These are phyloP conservation scores for Malus hybrid DNA, from an alignment of 331 rosid genomes.

Conservation along the genomic window DNA sequence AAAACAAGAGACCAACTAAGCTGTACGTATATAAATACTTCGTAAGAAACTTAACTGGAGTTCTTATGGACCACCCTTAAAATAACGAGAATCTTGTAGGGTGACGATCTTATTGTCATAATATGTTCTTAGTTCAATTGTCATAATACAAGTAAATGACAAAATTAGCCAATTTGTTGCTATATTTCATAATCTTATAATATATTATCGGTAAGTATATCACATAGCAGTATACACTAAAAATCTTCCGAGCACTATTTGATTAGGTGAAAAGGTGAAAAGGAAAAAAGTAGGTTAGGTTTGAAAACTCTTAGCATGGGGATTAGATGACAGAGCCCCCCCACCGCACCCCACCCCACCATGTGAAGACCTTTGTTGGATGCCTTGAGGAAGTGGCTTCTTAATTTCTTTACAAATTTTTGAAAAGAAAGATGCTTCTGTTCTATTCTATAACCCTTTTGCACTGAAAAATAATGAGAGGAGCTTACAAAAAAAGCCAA, in stretches of 20 bases:
- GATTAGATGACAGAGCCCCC: slow-evolving; percentile 15
- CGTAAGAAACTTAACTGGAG: slow-evolving; percentile 3
- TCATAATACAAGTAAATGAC: too few species aligned
- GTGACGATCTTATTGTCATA: too few species aligned
- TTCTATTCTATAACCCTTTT: neutral
- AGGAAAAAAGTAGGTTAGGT: slow-evolving; percentile 19
- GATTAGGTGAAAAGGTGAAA: slow-evolving; percentile 36
- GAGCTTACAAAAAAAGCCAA: slow-evolving; percentile 19
- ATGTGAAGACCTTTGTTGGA: slow-evolving; percentile 52
- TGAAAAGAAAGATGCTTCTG: neutral
- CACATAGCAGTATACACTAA: too few species aligned
- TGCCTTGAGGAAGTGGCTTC: slow-evolving; percentile 20
- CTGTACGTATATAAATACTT: neutral
- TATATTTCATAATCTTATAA: too few species aligned
- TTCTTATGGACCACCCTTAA: slow-evolving; percentile 28
- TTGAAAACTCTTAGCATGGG: slow-evolving; percentile 34
- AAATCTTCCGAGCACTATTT: neutral
- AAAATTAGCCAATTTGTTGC: too few species aligned
- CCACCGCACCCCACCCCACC: slow-evolving; percentile 36
- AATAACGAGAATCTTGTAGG: neutral
- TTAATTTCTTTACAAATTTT: slow-evolving; percentile 14
- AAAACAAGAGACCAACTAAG: neutral
- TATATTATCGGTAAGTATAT: too few species aligned
- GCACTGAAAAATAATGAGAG: neutral
- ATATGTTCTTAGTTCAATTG: too few species aligned